phyloP scores from a whole-genome alignment of 768 basidiomycete genomes.

The Boletus vermiculosoides region DNA sequence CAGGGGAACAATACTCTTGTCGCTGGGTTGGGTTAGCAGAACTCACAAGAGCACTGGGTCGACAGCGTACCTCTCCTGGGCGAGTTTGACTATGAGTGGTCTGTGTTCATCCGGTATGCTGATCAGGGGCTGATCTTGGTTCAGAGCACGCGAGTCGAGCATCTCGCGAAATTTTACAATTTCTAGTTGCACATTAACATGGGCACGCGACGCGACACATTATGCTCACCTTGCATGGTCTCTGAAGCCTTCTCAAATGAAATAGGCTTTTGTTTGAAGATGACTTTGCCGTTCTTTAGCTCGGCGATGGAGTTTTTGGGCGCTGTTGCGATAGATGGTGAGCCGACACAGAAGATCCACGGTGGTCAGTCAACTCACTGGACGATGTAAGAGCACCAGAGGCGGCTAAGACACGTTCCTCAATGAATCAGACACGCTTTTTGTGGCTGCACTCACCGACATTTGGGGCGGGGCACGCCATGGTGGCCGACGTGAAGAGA shows the following conservation, averaged over 20 bases:
- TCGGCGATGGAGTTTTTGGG: constrained; percentile 52
- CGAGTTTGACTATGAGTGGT: constrained; percentile 77
- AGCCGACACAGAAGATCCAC: background rate
- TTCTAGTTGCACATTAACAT: constrained; percentile 41
- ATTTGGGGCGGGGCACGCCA: constrained; percentile 18
- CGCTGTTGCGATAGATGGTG: constrained; percentile 29
- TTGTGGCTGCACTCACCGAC: constrained; percentile 16
- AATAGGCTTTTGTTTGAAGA: constrained; percentile 72
- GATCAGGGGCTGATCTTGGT: constrained; percentile 48
- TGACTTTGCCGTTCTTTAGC: constrained; percentile 72
- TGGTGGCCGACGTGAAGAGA: constrained; percentile 18
- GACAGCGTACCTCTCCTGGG: constrained; percentile 73
- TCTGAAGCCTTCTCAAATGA: constrained; percentile 79
- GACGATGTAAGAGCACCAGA: constrained; percentile 9
- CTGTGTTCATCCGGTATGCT: constrained; percentile 66
- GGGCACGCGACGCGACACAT: background rate
- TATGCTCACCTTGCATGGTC: constrained; percentile 68
- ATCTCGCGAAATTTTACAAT: constrained; percentile 76
- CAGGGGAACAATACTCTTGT: constrained; percentile 63
- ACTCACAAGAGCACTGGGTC: background rate
- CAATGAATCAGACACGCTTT: constrained; percentile 3
- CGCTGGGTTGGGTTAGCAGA: constrained; percentile 44
- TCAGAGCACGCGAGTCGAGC: constrained; percentile 54
- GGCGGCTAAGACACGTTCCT: constrained; percentile 11
- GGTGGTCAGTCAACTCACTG: constrained; percentile 15